Evolutionary conservation across 495 filamentous ascomycete species (phyloP), one percentile per base, ranked within the genome.

Genomic region (Neurospora sp.): DNA sequence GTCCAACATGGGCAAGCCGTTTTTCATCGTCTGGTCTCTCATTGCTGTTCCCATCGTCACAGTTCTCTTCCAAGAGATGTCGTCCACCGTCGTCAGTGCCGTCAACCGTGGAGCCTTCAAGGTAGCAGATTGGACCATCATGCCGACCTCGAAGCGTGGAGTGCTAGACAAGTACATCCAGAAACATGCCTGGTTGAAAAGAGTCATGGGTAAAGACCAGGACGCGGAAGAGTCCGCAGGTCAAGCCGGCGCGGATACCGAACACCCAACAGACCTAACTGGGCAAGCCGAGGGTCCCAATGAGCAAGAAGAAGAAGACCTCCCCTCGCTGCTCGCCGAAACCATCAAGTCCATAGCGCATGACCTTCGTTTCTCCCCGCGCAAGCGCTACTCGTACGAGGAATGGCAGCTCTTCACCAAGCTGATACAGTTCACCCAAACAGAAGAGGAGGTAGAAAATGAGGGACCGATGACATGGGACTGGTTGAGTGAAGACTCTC

Each of bases 1-100:
- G 61, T 90, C 86, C 71, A 92, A 92, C 76, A 84, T 89, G 12
- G 91, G 91, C 4, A 92, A 90, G 75, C 84, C 90, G 0, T 93
- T 94, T 77, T 95, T 94, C 79, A 87, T 96, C 7, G 84, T 94
- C 70, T 96, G 93, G 93, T 90, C 90, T 17, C 81, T 95, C 3
- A 83, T 94, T 20, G 91, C 92, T 12, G 86, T 95, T 0, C 92
- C 92, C 1, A 87, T 90, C 17, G 86, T 94, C 76, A 95, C 92
- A 0, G 89, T 93, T 45, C 85, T 94, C 16, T 89, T 95, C 69
- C 89, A 87, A 48, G 89, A 90, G 73, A 90, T 95, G 85, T 86
- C 87, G 22, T 85, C 87, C 72, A 92, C 89, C 0, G 86, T 94
- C 59, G 85, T 94, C 71, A 84, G 86, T 37, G 83, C 81, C 10